Conservation (phyloP, 805 yeast genomes). For the Brettanomyces naardenensis region DNA sequence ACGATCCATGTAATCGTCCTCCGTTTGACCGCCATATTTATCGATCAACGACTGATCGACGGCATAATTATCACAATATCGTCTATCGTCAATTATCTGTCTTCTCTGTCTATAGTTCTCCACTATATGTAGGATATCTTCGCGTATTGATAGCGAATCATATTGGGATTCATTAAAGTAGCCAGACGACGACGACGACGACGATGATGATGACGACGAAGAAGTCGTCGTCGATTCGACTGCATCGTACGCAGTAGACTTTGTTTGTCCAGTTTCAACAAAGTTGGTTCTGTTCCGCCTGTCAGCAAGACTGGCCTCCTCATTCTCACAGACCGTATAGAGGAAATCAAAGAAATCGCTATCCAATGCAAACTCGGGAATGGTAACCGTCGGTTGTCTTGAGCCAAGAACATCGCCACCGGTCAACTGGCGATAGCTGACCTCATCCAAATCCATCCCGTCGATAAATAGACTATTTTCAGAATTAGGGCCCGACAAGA, state of each 20-base stretch:
- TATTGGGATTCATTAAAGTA: neutral
- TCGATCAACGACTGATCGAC: neutral
- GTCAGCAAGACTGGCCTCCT: neutral
- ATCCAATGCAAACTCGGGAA: constrained; percentile 14
- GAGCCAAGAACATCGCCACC: no score
- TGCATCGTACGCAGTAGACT: neutral
- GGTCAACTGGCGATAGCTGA: no score
- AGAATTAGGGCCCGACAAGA: no score
- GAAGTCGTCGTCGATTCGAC: neutral
- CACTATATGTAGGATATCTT: constrained; percentile 7
- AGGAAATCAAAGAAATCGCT: constrained; percentile 18
- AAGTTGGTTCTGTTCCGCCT: neutral
- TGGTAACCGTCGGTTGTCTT: no score
- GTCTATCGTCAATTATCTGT: neutral
- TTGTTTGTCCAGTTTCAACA: neutral
- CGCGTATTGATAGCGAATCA: neutral
- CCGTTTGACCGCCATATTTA: neutral
- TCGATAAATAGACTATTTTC: no score
- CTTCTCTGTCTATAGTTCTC: constrained; percentile 5
- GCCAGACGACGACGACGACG: neutral
- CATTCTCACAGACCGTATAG: constrained; percentile 8
- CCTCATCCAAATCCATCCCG: no score
- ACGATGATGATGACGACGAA: neutral
- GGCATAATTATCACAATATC: neutral
- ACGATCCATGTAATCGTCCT: constrained; percentile 15